Evolutionary conservation across 2,329 filamentous ascomycete species (phyloP).

Genomic region (Botryotinia narcissicola): DNA sequence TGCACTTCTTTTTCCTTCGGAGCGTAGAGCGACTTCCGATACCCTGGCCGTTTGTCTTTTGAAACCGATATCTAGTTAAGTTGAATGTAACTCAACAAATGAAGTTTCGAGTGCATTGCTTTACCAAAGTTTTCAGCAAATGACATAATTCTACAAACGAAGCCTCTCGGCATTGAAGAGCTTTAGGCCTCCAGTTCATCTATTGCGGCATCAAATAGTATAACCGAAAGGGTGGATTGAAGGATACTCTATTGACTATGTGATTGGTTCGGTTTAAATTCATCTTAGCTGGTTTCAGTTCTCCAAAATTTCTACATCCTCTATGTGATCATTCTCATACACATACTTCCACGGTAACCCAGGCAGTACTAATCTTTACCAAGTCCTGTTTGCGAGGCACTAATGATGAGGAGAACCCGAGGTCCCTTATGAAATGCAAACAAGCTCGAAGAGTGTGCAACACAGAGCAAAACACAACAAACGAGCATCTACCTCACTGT

Average conservation of each 20-base stretch:
- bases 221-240: neutral
- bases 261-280: neutral
- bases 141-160: neutral
- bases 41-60: too few relatives aligned
- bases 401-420: too few relatives aligned
- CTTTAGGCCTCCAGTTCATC: neutral
- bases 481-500: neutral
- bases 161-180: neutral
- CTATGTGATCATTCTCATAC: neutral
- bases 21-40: too few relatives aligned
- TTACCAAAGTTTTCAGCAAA: neutral
- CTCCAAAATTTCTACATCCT: neutral
- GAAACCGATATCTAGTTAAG: too few relatives aligned
- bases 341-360: neutral
- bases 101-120: neutral
- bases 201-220: neutral
- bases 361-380: neutral
- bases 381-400: neutral
- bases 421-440: too few relatives aligned
- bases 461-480: neutral
- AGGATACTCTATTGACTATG: neutral
- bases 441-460: neutral
- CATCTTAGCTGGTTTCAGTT: neutral
- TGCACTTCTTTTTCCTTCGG: neutral
- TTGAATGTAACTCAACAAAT: too few relatives aligned